Percentiles rank a stretch among this genome's conserved stretches.
These are phyloP conservation scores for Scedosporium dehoogii DNA, from an alignment of 2,329 filamentous ascomycete species.

Conservation along the genomic window DNA sequence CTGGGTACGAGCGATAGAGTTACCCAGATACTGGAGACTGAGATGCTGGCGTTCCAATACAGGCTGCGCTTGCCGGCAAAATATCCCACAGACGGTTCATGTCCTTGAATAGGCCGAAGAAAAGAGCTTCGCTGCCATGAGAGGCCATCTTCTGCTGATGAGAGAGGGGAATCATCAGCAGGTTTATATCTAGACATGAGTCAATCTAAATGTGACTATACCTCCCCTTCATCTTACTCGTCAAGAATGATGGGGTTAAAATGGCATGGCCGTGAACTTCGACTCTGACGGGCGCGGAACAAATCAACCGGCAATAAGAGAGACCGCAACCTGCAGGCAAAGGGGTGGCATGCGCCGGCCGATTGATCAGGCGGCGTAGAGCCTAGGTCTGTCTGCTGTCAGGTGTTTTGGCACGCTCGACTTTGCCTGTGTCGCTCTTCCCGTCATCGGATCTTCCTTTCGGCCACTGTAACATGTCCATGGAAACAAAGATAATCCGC, in stretches of 20 bases:
- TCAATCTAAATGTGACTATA: conserved; percentile 1
- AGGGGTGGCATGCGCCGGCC: not conserved
- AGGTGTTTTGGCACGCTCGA: not conserved
- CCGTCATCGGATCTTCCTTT: not conserved
- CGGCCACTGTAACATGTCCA: not conserved
- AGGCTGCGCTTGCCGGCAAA: conserved; percentile 1
- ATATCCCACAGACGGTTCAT: not conserved
- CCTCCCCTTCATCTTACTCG: conserved; percentile 1
- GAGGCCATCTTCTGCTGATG: not conserved
- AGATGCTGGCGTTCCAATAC: not conserved
- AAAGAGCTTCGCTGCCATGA: not conserved
- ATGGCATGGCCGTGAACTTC: not conserved
- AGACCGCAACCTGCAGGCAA: not conserved
- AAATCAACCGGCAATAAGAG: not conserved
- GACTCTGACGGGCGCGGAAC: not conserved
- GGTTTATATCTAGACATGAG: not conserved
- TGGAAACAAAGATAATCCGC: not conserved
- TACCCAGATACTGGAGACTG: not conserved
- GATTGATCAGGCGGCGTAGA: not conserved
- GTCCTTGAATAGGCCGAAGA: not conserved
- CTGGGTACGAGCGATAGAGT: no score
- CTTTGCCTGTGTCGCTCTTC: not conserved
- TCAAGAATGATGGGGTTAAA: not conserved
- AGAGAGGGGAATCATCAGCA: not conserved
- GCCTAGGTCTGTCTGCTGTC: not conserved